Evolutionary conservation across 805 yeast species (phyloP).

Genomic region (Schwanniomyces polymorphus): DNA sequence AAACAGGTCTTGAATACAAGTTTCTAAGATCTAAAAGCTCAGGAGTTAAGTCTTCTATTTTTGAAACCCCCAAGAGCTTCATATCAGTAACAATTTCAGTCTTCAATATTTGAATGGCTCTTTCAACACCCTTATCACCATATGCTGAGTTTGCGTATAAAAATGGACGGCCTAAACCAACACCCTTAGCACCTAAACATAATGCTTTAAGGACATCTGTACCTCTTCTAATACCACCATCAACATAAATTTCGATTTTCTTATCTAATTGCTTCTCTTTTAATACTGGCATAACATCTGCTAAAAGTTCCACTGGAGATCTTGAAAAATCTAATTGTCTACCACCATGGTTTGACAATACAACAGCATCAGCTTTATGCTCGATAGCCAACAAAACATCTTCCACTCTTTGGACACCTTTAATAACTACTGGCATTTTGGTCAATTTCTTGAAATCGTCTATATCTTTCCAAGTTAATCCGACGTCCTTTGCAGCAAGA

Average conservation of each 20-base stretch:
- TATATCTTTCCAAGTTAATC: constrained; percentile 34
- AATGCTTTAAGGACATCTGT: constrained; percentile 65
- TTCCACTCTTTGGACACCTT: constrained; percentile 80
- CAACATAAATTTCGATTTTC: constrained; percentile 53
- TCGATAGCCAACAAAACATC: constrained; percentile 76
- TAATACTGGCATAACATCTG: constrained; percentile 63
- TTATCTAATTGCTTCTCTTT: constrained; percentile 46
- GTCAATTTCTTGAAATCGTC: constrained; percentile 27
- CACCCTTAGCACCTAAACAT: constrained; percentile 69
- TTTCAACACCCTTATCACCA: constrained; percentile 64
- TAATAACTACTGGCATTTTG: constrained; percentile 49
- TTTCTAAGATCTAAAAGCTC: constrained; percentile 19
- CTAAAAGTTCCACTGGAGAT: constrained; percentile 73
- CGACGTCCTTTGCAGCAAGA: constrained; percentile 9
- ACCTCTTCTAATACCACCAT: constrained; percentile 72
- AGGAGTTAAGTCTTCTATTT: constrained; percentile 48
- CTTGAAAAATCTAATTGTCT: constrained; percentile 80
- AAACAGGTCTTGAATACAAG: constrained; percentile 26
- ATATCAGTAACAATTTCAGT: constrained; percentile 77
- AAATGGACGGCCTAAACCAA: constrained; percentile 69
- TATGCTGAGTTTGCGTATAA: constrained; percentile 62
- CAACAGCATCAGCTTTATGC: constrained; percentile 71
- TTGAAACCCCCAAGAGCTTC: constrained; percentile 77
- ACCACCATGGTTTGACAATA: constrained; percentile 87
- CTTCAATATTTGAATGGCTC: constrained; percentile 58